Evolutionary conservation across 2,329 filamentous ascomycete genomes (phyloP).

Genomic region (Gnomoniopsis sp.): DNA sequence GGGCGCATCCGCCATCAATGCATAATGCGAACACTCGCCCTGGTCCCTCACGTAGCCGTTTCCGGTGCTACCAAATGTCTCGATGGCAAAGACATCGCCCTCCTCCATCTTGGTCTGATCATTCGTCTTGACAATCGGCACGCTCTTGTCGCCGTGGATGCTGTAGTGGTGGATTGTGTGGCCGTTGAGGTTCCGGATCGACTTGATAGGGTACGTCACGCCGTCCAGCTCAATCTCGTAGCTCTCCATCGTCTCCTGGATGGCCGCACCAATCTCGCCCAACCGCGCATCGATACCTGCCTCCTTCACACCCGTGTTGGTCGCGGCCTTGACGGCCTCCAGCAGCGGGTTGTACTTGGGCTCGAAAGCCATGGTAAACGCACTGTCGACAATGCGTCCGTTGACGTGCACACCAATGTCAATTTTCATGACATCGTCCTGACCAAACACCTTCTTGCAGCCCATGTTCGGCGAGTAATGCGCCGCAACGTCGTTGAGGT

Average conservation of each 20-base stretch:
- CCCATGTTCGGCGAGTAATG: constrained; percentile 83
- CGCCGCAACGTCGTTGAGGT: constrained; percentile 77
- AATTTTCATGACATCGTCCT: constrained; percentile 77
- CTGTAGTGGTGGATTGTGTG: constrained; percentile 87
- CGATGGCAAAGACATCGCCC: constrained; percentile 90
- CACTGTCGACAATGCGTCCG: constrained; percentile 76
- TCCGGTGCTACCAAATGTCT: constrained; percentile 92
- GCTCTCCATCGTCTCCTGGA: constrained; percentile 91
- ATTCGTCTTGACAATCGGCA: constrained; percentile 86
- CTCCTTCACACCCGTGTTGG: constrained; percentile 83
- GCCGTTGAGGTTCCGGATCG: constrained; percentile 82
- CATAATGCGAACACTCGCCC: constrained; percentile 88
- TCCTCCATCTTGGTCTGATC: constrained; percentile 98
- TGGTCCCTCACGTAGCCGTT: constrained; percentile 86
- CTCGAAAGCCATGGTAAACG: constrained; percentile 76
- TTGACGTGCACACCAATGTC: constrained; percentile 81
- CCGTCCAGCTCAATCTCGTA: constrained; percentile 85
- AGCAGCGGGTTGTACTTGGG: constrained; percentile 72
- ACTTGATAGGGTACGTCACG: constrained; percentile 74
- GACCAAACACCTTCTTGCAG: constrained; percentile 70
- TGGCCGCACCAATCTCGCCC: constrained; percentile 76
- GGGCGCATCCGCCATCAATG: constrained; percentile 66
- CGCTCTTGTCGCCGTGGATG: constrained; percentile 90
- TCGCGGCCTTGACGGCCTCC: constrained; percentile 69
- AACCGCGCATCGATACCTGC: constrained; percentile 90